These are phyloP conservation scores for Fragosphaeria purpurea DNA, from an alignment of 2,329 filamentous ascomycete genomes.

Conservation along the genomic window DNA sequence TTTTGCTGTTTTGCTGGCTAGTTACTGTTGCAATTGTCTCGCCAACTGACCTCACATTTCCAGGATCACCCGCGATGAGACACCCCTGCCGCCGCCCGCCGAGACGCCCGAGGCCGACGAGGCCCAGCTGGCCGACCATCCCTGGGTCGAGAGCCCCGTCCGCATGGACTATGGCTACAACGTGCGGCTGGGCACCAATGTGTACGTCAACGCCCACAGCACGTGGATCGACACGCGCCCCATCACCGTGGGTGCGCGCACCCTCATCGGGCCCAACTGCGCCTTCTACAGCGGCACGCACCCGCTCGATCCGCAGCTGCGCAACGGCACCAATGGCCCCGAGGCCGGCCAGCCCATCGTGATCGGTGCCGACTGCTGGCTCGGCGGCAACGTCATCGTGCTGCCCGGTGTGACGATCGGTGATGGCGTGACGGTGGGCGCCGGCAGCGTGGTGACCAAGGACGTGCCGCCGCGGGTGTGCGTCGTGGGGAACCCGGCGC, in stretches of 20 bases:
- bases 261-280: conserved; percentile 69
- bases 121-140: conserved; percentile 49
- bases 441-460: conserved; percentile 76
- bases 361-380: conserved; percentile 74
- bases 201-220: conserved; percentile 66
- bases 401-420: conserved; percentile 73
- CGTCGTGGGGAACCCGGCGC: conserved; percentile 58
- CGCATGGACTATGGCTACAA: conserved; percentile 72
- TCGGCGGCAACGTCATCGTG: conserved; percentile 62
- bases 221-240: conserved; percentile 67
- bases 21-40: too few species aligned
- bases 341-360: conserved; percentile 64
- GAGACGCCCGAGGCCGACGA: conserved; percentile 54
- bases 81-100: conserved; percentile 50
- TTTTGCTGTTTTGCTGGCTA: too few species aligned
- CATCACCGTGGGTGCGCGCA: conserved; percentile 66
- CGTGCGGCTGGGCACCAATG: conserved; percentile 56
- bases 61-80: conserved; percentile 54
- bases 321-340: conserved; percentile 65
- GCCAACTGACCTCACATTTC: too few species aligned
- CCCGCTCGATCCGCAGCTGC: conserved; percentile 62
- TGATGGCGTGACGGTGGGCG: conserved; percentile 62
- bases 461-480: conserved; percentile 54
- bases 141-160: conserved; percentile 62
- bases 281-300: conserved; percentile 67